Percentiles rank a stretch among this genome's conserved stretches.
Conservation (phyloP, 179 eudicot species). For the Carnegiea gigantea region DNA sequence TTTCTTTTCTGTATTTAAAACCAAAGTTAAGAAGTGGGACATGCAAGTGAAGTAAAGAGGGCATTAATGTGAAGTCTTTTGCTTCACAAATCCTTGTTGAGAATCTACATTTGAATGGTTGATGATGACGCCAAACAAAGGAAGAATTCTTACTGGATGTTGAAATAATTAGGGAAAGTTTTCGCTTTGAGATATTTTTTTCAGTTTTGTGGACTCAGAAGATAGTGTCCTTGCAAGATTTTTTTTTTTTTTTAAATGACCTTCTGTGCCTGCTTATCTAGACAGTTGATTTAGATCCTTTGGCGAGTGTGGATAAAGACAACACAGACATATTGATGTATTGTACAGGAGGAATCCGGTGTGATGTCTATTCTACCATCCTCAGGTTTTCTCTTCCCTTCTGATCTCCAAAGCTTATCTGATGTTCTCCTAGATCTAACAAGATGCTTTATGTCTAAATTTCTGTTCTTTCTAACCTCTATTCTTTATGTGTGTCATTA, state of each 20-base stretch:
- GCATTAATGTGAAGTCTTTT: background rate
- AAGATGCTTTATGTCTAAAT: constrained; percentile 7
- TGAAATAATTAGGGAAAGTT: background rate
- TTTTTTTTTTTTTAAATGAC: background rate
- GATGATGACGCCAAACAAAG: background rate
- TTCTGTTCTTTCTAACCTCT: too few species aligned
- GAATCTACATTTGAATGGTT: background rate
- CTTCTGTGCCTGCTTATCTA: constrained; percentile 28
- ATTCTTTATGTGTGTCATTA: too few species aligned
- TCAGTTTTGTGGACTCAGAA: background rate
- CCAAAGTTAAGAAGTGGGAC: background rate
- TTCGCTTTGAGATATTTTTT: background rate
- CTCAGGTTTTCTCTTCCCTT: constrained; percentile 54
- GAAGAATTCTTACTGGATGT: background rate
- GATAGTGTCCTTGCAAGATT: background rate
- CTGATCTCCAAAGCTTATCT: constrained; percentile 17
- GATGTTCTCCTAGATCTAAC: constrained; percentile 2
- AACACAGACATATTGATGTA: constrained; percentile 86
- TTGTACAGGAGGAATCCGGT: constrained; percentile 98
- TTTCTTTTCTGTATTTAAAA: background rate
- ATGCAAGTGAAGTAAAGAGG: background rate
- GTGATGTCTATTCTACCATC: constrained; percentile 93
- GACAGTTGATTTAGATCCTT: constrained; percentile 74
- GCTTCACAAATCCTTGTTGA: background rate
- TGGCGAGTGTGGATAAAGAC: constrained; percentile 74